phyloP scores from a whole-genome alignment of 1,139 yeast species.

The Nakaseomyces sp. region DNA sequence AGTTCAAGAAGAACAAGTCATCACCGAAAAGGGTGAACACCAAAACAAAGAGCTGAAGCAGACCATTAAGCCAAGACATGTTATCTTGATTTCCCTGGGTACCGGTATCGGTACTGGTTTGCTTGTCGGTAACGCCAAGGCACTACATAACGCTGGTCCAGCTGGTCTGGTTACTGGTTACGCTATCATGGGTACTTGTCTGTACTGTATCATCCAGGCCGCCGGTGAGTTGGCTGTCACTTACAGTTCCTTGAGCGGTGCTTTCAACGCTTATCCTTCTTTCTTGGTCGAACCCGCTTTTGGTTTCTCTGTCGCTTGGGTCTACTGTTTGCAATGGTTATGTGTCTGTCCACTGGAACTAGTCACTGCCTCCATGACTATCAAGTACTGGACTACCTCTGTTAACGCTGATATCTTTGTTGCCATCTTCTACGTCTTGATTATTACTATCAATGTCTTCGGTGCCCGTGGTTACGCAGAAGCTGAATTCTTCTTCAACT shows the following conservation, averaged over 20 bases:
- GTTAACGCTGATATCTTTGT: conserved; percentile 63
- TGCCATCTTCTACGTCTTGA: conserved; percentile 54
- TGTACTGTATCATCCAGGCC: conserved; percentile 72
- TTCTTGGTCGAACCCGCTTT: conserved; percentile 61
- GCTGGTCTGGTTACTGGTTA: conserved; percentile 68
- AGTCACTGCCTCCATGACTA: conserved; percentile 67
- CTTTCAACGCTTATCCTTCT: conserved; percentile 63
- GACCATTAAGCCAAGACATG: conserved; percentile 43
- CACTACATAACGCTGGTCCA: conserved; percentile 68
- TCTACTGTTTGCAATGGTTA: conserved; percentile 74
- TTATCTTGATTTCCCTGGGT: conserved; percentile 71
- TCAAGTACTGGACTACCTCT: conserved; percentile 39
- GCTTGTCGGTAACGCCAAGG: conserved; percentile 64
- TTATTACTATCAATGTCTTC: conserved; percentile 48
- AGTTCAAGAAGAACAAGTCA: conserved; percentile 1
- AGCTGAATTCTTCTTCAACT: conserved; percentile 56
- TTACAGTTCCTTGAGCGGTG: conserved; percentile 67
- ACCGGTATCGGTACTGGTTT: conserved; percentile 81
- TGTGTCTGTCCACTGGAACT: conserved; percentile 68
- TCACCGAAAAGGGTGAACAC: conserved; percentile 8
- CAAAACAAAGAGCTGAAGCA: conserved; percentile 35
- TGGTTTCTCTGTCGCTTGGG: conserved; percentile 77
- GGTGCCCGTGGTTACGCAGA: conserved; percentile 75
- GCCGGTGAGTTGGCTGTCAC: conserved; percentile 77
- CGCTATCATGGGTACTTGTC: conserved; percentile 56